A percentile compares a stretch with the other conserved stretches of the same genome.
Evolutionary conservation across 2,329 filamentous ascomycete species (phyloP).

Genomic region (Talaromyces sp.): DNA sequence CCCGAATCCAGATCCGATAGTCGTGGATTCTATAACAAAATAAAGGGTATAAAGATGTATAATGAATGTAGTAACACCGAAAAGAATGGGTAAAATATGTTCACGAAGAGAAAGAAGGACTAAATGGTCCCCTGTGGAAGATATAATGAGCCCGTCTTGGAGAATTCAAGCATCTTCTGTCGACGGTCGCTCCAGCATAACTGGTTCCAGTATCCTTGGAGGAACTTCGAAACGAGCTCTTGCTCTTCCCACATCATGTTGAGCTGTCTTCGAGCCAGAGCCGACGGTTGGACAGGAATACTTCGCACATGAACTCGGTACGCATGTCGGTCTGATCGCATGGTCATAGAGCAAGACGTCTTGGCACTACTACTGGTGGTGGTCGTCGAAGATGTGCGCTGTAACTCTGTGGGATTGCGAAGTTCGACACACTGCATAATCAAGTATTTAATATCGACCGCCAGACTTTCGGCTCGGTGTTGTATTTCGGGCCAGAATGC

Average conservation of each 20-base stretch:
- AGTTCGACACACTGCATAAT: constrained; percentile 40
- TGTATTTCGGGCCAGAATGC: constrained; percentile 43
- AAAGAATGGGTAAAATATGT: constrained; percentile 1
- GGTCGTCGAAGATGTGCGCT: constrained; percentile 6
- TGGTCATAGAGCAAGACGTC: constrained; percentile 22
- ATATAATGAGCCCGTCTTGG: constrained; percentile 14
- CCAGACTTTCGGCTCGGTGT: constrained; percentile 37
- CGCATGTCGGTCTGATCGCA: constrained; percentile 22
- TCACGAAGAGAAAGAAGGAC: neutral
- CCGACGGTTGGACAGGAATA: constrained; percentile 30
- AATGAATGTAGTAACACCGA: neutral
- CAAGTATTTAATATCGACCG: constrained; percentile 39
- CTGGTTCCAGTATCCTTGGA: constrained; percentile 23
- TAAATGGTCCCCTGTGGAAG: constrained; percentile 1
- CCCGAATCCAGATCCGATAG: constrained; percentile 2
- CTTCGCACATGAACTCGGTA: constrained; percentile 24
- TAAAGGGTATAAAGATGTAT: constrained; percentile 10
- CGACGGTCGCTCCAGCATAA: constrained; percentile 25
- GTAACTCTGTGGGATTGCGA: constrained; percentile 21
- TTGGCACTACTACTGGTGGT: constrained; percentile 21
- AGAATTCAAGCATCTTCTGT: constrained; percentile 11
- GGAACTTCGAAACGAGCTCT: constrained; percentile 23
- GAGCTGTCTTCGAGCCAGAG: constrained; percentile 32
- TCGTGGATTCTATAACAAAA: neutral
- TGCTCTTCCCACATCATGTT: constrained; percentile 36